Base-by-base conservation (phyloP, 495 filamentous ascomycete species). In the Lasiosphaeris hirsuta region DNA sequence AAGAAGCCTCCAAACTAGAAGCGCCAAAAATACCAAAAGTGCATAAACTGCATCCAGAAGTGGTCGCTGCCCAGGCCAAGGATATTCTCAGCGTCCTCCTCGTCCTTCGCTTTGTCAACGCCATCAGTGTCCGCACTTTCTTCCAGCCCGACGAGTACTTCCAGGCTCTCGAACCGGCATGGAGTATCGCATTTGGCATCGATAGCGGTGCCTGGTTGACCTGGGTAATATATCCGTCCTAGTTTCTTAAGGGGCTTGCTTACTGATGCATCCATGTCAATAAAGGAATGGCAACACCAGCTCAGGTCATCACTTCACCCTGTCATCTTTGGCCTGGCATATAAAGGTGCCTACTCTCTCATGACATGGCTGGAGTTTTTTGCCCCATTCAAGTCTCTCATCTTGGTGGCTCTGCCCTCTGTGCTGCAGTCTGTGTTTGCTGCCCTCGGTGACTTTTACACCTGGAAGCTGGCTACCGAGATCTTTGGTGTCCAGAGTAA, bases 131-230 rank as follows among this genome's bases (percentile, higher is more conserved):
- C 39, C 79, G 84, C 48, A 97, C 94, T n/a, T 99, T 96, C 70
- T 99, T 99, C 76, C 94, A 99, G 70, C 94, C 94, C n/a, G 94
- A 99, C 75, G 94, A 99, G 70, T 97, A 89, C 77, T 99, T 92
- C 62, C 94, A 99, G 67, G 89, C 92, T 6, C 80, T 99, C 10
- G 94, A 99, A 68, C 95, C 94, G 38, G 94, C 94, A 59, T 97
- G 93, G 92, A 79, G 86, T 69, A 77, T 93, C 44, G 87, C 89
- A 0, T 97, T 97, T 75, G 93, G 91, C 8, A 59, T 69, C 11
- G 69, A 81, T 14, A 86, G 86, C 70, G 89, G 89, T 39, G 89
- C 92, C 17, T 97, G 92, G 91, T 78, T 99, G 62, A 99, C 95
- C 54, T 99, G 94, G 94, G 93, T 96, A 75, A 59, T 80, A 76